Evolutionary conservation across 495 filamentous ascomycete species (phyloP), one percentile per base, ranked within the genome.

Genomic region (Paragyromitra xinjiangensis): DNA sequence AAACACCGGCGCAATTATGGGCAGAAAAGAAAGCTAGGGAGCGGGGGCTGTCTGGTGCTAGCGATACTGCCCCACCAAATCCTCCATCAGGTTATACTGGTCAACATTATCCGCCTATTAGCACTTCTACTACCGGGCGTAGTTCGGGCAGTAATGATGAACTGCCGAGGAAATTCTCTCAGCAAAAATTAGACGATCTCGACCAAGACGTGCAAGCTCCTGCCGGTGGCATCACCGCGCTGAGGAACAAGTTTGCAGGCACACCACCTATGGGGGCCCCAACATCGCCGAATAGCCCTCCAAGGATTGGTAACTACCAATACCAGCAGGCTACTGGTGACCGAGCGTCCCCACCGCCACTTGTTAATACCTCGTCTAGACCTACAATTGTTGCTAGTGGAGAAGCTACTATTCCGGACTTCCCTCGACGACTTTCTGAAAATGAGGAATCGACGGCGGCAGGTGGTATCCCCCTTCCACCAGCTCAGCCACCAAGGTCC

Each of bases 1-100:
- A 98, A 85, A 98, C 95, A 6, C 95, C 95, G 19, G 94, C 96
- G 26, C 95, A 99, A 82, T 83, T 97, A 19, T 99, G 95, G 95
- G 94, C 94, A 0, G 95, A 99, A 84, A 96, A 92, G 84, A 99
- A 98, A 85, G 93, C 92, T 29, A 89, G 89, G 66, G 92, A 97
- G 81, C 87, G 91, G 22, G 92, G 90, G 34, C 75, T 83, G 42
- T 78, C 79, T 6, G 85, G 85, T 58, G 82, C 85, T 22, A 84
- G 83, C 40, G 84, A 85, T 37, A 73, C 83, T 14, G 79, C 83
- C 0, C 82, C 84, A 29, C 81, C 85, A 2, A 81, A 85, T 50
- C 8, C 79, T 7, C 80, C 89, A 0, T 84, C 90, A 26, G 91
- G 92, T 7, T 97, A 98, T 77, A 86, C 86, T 22, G 94, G 94